Evolutionary conservation across 108 stramenopile species (phyloP).

Genomic region (Discostella stelligeroides): DNA sequence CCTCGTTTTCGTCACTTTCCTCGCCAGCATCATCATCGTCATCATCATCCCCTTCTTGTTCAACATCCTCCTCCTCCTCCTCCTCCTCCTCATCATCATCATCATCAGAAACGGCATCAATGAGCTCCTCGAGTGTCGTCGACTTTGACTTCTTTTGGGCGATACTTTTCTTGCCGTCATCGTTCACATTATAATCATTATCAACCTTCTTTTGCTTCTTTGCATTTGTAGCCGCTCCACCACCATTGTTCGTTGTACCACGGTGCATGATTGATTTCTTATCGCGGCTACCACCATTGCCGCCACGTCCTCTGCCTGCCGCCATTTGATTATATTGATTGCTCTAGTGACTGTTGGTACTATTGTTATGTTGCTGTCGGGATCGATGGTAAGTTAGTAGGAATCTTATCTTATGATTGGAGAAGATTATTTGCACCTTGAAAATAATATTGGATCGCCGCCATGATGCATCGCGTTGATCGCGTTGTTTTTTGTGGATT

Average conservation of each 20-base stretch:
- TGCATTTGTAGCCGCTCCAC: background rate
- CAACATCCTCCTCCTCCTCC: conserved; percentile 34
- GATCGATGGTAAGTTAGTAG: too few relatives aligned
- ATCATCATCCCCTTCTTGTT: conserved; percentile 40
- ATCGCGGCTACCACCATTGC: background rate
- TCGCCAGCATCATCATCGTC: conserved; percentile 42
- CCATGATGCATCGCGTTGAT: background rate
- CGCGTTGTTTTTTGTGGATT: too few relatives aligned
- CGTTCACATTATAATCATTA: background rate
- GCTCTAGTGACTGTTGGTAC: too few relatives aligned
- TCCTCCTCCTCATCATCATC: conserved; percentile 36
- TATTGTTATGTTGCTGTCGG: too few relatives aligned
- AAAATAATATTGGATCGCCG: background rate
- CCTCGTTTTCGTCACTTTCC: conserved; percentile 38
- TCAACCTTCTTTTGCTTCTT: background rate
- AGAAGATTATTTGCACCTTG: too few relatives aligned
- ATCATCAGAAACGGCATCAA: conserved; percentile 53
- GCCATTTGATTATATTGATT: too few relatives aligned
- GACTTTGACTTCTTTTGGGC: conserved; percentile 13
- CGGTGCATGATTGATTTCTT: too few relatives aligned
- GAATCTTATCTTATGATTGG: too few relatives aligned
- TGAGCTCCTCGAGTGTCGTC: conserved; percentile 46
- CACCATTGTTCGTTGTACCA: background rate
- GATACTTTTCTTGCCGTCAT: conserved; percentile 6
- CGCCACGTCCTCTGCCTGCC: background rate